These are phyloP conservation scores for Cladosporium halotolerans DNA, from an alignment of 2,329 filamentous ascomycete genomes.

Conservation along the genomic window DNA sequence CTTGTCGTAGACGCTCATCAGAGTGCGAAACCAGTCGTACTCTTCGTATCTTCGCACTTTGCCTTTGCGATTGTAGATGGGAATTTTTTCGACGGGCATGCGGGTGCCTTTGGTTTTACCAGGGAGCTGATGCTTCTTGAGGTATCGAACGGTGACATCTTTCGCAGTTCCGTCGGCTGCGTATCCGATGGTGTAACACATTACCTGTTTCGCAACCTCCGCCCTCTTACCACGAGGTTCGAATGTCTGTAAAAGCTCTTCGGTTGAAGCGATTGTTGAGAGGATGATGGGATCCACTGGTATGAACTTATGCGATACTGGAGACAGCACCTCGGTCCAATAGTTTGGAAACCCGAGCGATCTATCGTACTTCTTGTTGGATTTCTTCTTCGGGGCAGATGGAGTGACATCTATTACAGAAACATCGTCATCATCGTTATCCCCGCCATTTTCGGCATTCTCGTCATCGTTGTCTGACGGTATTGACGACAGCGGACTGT, in stretches of 20 bases:
- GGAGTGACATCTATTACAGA: conserved; percentile 53
- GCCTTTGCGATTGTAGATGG: conserved; percentile 69
- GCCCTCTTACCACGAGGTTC: conserved; percentile 79
- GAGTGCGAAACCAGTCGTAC: conserved; percentile 81
- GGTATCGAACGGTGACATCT: conserved; percentile 86
- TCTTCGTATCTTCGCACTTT: conserved; percentile 71
- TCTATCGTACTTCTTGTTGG: conserved; percentile 56
- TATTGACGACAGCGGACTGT: conserved; percentile 38
- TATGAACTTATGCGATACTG: conserved; percentile 70
- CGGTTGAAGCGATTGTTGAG: conserved; percentile 63
- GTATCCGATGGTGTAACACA: conserved; percentile 81
- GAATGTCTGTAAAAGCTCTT: conserved; percentile 66
- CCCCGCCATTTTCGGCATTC: conserved; percentile 33
- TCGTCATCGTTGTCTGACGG: conserved; percentile 37
- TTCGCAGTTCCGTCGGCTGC: conserved; percentile 83
- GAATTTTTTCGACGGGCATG: conserved; percentile 71
- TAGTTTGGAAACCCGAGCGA: conserved; percentile 83
- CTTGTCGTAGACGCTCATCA: conserved; percentile 67
- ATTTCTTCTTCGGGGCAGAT: conserved; percentile 35
- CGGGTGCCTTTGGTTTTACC: conserved; percentile 85
- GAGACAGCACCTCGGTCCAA: conserved; percentile 86
- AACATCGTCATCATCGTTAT: conserved; percentile 47
- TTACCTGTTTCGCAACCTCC: conserved; percentile 79
- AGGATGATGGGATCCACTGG: conserved; percentile 69
- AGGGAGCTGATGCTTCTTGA: conserved; percentile 74